A percentile compares a stretch with the other conserved stretches of the same genome.
These are phyloP conservation scores for Pichia inconspicua DNA, from an alignment of 1,139 yeast species.

Conservation along the genomic window DNA sequence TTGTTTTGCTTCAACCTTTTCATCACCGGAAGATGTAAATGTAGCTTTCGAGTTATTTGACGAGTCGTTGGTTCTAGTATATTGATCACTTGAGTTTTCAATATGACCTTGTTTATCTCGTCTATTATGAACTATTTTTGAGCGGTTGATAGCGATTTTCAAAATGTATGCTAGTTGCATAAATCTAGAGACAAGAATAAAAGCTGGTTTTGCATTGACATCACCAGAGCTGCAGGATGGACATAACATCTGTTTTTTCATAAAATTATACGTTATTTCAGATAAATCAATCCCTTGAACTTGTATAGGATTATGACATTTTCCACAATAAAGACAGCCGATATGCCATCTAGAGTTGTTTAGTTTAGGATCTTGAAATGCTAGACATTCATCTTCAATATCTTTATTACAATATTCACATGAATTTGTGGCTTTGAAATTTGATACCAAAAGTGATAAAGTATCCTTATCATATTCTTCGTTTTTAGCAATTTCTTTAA, in stretches of 20 bases:
- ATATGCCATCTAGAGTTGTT: slow-evolving; percentile 69
- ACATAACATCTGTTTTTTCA: slow-evolving; percentile 42
- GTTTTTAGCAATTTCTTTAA: slow-evolving; percentile 45
- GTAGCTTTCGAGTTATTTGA: not conserved
- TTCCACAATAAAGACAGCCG: slow-evolving; percentile 59
- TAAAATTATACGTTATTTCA: slow-evolving; percentile 38
- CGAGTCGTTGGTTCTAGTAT: not conserved
- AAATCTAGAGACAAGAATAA: slow-evolving; percentile 57
- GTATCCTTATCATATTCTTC: slow-evolving; percentile 29
- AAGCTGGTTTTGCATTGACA: slow-evolving; percentile 46
- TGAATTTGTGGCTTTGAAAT: slow-evolving; percentile 66
- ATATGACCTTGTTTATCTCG: slow-evolving; percentile 7
- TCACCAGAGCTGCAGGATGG: slow-evolving; percentile 47
- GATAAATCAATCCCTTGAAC: slow-evolving; percentile 20
- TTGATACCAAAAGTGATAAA: slow-evolving; percentile 29
- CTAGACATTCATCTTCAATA: slow-evolving; percentile 75
- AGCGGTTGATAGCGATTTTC: slow-evolving; percentile 76
- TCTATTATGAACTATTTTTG: slow-evolving; percentile 34
- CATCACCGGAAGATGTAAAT: not conserved
- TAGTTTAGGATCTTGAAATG: slow-evolving; percentile 30
- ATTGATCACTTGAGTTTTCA: slow-evolving; percentile 2
- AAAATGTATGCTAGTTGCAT: slow-evolving; percentile 68
- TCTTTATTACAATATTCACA: slow-evolving; percentile 67
- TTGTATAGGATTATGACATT: slow-evolving; percentile 34
- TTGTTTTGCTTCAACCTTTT: not conserved